phyloP scores from a whole-genome alignment of 2,329 filamentous ascomycete species.

The Tricladium varicosporioides region DNA sequence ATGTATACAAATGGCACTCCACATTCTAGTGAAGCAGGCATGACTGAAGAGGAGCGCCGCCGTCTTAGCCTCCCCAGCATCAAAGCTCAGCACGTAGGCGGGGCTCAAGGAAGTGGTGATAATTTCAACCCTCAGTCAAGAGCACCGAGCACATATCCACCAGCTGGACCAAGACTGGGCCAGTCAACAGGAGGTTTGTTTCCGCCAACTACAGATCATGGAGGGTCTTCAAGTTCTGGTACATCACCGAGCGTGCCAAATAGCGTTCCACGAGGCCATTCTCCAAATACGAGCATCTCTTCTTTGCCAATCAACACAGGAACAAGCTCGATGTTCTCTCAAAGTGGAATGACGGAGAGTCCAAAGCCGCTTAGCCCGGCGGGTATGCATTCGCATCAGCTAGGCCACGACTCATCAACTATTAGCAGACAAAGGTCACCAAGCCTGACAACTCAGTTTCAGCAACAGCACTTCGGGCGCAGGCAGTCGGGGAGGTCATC shows the following conservation, averaged over 20 bases:
- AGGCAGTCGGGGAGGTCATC: conserved; percentile 56
- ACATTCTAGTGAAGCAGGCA: conserved; percentile 57
- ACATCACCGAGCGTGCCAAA: conserved; percentile 49
- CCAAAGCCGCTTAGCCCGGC: conserved; percentile 76
- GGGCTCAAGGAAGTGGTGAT: conserved; percentile 34
- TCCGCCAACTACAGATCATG: conserved; percentile 58
- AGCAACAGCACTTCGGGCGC: conserved; percentile 61
- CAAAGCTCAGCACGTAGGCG: conserved; percentile 67
- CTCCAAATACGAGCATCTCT: conserved; percentile 49
- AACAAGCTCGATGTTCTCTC: conserved; percentile 58
- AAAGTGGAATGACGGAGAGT: conserved; percentile 76
- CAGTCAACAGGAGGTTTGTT: conserved; percentile 55
- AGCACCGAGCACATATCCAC: conserved; percentile 74
- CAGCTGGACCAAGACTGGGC: conserved; percentile 54
- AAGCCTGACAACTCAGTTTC: conserved; percentile 62
- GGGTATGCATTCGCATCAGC: conserved; percentile 46
- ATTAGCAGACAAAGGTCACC: conserved; percentile 60
- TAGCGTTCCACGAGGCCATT: conserved; percentile 40
- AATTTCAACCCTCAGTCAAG: conserved; percentile 58
- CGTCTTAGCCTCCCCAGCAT: conserved; percentile 72
- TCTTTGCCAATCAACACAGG: conserved; percentile 46
- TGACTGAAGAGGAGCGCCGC: conserved; percentile 58
- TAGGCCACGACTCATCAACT: conserved; percentile 52
- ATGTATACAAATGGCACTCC: conserved; percentile 47
- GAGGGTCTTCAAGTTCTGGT: conserved; percentile 46